Conservation (phyloP, 2,329 filamentous ascomycete genomes). For the Aspergillus thermomutatus region DNA sequence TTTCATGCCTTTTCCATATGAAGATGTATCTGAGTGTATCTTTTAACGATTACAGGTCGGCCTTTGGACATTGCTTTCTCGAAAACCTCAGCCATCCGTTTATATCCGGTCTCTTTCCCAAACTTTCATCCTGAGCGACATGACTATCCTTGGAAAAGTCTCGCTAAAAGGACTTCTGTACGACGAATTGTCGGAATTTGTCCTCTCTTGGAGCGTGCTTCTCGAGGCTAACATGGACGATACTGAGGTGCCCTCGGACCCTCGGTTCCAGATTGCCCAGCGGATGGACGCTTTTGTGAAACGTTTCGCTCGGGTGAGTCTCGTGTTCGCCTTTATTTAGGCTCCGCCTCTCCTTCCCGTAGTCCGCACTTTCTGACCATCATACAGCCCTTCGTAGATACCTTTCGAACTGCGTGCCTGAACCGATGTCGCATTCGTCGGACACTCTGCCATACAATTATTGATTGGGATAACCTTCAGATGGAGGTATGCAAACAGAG, state of each 20-base stretch:
- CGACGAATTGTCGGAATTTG: constrained; percentile 73
- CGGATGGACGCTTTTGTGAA: constrained; percentile 68
- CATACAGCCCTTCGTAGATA: constrained; percentile 71
- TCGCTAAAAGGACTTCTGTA: constrained; percentile 73
- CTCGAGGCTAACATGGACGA: constrained; percentile 72
- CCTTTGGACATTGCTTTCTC: constrained; percentile 69
- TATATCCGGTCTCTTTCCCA: constrained; percentile 81
- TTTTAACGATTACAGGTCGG: constrained; percentile 56
- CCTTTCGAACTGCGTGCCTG: constrained; percentile 80
- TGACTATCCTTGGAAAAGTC: constrained; percentile 64
- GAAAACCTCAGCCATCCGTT: constrained; percentile 76
- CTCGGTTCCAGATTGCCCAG: constrained; percentile 68
- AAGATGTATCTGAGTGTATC: constrained; percentile 5
- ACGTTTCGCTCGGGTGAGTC: constrained; percentile 47
- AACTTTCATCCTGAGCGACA: constrained; percentile 69
- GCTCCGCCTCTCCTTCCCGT: background rate
- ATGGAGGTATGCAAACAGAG: constrained; percentile 55
- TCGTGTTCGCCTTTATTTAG: background rate
- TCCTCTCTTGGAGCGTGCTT: constrained; percentile 68
- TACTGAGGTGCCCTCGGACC: constrained; percentile 70
- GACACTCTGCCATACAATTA: constrained; percentile 78
- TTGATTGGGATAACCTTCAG: constrained; percentile 81
- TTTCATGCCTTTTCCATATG: constrained; percentile 23
- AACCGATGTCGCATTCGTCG: constrained; percentile 88
- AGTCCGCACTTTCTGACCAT: constrained; percentile 9